phyloP scores from a whole-genome alignment of 1,139 yeast species.

The Debaryomyces subglobosus region DNA sequence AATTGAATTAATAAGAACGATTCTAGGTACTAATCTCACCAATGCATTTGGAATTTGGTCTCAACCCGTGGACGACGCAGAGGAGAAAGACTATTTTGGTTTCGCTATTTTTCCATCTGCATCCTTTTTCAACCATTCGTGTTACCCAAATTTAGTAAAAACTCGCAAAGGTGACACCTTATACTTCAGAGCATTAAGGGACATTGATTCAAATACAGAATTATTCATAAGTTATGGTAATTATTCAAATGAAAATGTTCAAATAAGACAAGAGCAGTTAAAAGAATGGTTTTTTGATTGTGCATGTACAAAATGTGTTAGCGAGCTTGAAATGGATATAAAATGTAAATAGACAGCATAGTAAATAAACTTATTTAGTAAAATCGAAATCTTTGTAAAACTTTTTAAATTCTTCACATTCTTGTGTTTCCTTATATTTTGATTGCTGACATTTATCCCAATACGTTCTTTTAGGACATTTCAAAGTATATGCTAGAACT shows the following conservation, averaged over 20 bases:
- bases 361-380: conserved; percentile 15
- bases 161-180: conserved; percentile 24
- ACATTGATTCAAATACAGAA: conserved; percentile 49
- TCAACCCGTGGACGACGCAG: conserved; percentile 31
- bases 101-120: conserved; percentile 69
- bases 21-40: conserved; percentile 67
- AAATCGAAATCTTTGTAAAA: conserved; percentile 52
- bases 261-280: conserved; percentile 46
- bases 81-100: conserved; percentile 66
- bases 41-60: conserved; percentile 82
- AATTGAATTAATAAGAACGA: conserved; percentile 43
- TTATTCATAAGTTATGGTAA: conserved; percentile 68
- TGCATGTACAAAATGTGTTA: conserved; percentile 50
- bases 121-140: conserved; percentile 72
- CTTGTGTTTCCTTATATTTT: conserved; percentile 57
- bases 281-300: conserved; percentile 67
- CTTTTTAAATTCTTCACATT: conserved; percentile 60
- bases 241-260: conserved; percentile 43
- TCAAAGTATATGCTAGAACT: conserved; percentile 63
- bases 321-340: not conserved
- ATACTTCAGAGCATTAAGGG: conserved; percentile 28
- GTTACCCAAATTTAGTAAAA: conserved; percentile 52
- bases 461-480: conserved; percentile 60
- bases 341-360: not conserved
- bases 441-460: conserved; percentile 79